Evolutionary conservation across 345 rosid genomes (phyloP), one percentile per base, ranked within the genome.

Genomic region (Atalantia buxifolia): DNA sequence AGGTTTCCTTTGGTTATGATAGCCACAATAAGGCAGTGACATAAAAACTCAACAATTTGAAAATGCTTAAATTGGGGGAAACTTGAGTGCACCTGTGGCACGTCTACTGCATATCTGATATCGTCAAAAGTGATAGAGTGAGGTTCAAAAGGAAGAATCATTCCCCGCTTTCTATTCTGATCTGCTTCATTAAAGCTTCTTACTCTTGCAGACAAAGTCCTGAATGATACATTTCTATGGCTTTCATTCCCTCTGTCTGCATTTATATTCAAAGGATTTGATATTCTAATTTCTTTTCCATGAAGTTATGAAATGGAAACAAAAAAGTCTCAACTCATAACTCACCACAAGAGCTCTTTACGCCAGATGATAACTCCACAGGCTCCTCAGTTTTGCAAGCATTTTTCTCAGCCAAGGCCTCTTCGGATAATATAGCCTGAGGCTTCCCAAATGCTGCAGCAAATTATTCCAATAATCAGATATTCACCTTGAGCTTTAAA

Each of bases 71-170:
- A 53, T 53, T 22, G 1, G 57, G 22, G 57, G 9, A 21, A 50
- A 71, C 35, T 62, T 80, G 21, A 55, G 42, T 57, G 71, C 73
- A 90, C 93, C 89, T 85, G 88, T 55, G 94, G 92, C 93, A 91
- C 88, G 82, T 90, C 91, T 21, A 91, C 80, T 8, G 93, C 82
- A 66, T 90, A 89, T 86, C 82, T 83, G 81, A 91, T 85, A 4
- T 91, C 90, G 62, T 87, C 88, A 24, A 91, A 91, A 62, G 86
- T 80, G 7, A 91, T 84, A 4, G 90, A 90, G 55, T 85, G 89
- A 10, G 93, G 88, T 64, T 86, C 87, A 74, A 91, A 91, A 42
- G 93, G 95, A 70, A 91, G 95, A 75, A 90, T 74, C 93, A 89
- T 88, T 76, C 93, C 95, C 4, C 85, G 81, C 81, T 81, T 88